Conservation (phyloP, 2,329 filamentous ascomycete species). For the Fusarium concolor region DNA sequence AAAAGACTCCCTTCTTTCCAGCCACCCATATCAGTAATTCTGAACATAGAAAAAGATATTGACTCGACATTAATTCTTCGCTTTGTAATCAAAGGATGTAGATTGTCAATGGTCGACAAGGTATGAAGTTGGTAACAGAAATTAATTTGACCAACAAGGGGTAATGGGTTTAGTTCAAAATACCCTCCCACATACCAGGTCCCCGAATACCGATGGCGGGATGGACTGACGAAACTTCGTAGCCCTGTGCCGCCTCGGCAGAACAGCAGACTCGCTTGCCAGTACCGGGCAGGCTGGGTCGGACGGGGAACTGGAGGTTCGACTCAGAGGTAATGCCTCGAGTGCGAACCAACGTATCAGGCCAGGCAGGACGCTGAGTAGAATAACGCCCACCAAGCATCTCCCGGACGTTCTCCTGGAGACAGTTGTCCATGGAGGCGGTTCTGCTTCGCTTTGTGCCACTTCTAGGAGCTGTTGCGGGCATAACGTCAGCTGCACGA, state of each 20-base stretch:
- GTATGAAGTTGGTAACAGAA: slow-evolving; percentile 37
- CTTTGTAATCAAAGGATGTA: slow-evolving; percentile 36
- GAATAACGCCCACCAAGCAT: slow-evolving; percentile 61
- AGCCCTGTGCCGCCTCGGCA: slow-evolving; percentile 64
- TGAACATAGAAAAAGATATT: slow-evolving; percentile 47
- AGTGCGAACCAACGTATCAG: slow-evolving; percentile 55
- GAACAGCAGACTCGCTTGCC: slow-evolving; percentile 76
- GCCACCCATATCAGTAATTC: slow-evolving; percentile 40
- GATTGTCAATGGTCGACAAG: slow-evolving; percentile 35
- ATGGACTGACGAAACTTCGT: slow-evolving; percentile 61
- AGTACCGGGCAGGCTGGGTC: slow-evolving; percentile 59
- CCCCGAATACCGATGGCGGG: slow-evolving; percentile 63
- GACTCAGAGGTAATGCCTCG: slow-evolving; percentile 42
- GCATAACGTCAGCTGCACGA: slow-evolving; percentile 53
- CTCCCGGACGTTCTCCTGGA: slow-evolving; percentile 76
- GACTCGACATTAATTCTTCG: slow-evolving; percentile 44
- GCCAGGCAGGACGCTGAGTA: slow-evolving; percentile 48
- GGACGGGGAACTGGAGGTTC: slow-evolving; percentile 54
- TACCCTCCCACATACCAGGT: slow-evolving; percentile 75
- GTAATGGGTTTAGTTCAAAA: slow-evolving; percentile 62
- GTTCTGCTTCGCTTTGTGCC: slow-evolving; percentile 71
- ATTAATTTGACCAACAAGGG: slow-evolving; percentile 33
- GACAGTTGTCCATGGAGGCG: slow-evolving; percentile 66
- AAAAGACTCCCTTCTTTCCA: slow-evolving; percentile 48
- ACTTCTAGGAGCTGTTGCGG: slow-evolving; percentile 48